Percentiles rank a stretch among this genome's conserved stretches.
These are phyloP conservation scores for Alternaria panax DNA, from an alignment of 2,329 filamentous ascomycete genomes.

Conservation along the genomic window DNA sequence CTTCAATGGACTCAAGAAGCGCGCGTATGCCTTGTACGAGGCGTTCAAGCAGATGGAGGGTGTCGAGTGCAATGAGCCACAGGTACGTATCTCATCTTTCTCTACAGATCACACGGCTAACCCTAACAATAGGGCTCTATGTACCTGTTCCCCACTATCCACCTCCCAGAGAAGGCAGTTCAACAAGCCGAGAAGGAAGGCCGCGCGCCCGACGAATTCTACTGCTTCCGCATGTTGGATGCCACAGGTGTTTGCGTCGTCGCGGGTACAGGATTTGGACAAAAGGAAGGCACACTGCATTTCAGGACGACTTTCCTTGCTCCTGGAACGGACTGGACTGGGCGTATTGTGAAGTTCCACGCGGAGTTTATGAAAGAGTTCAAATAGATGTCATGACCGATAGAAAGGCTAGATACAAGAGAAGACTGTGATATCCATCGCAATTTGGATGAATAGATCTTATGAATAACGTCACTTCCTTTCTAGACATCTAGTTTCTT, in stretches of 20 bases:
- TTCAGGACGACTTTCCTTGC: slow-evolving; percentile 97
- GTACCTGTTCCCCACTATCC: slow-evolving; percentile 98
- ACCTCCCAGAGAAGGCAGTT: slow-evolving; percentile 75
- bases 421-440: neutral
- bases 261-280: slow-evolving; percentile 90
- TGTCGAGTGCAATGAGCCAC: slow-evolving; percentile 85
- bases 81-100: slow-evolving; percentile 53
- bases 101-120: slow-evolving; percentile 8
- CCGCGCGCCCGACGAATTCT: slow-evolving; percentile 87
- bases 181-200: slow-evolving; percentile 77
- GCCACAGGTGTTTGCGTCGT: slow-evolving; percentile 95
- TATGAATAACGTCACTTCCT: neutral
- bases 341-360: slow-evolving; percentile 88
- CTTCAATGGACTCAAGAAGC: slow-evolving; percentile 76
- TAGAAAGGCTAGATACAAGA: too few relatives aligned
- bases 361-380: slow-evolving; percentile 88
- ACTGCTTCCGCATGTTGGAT: slow-evolving; percentile 88
- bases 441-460: neutral
- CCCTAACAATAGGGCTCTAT: slow-evolving; percentile 71
- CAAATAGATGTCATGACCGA: slow-evolving; percentile 34
- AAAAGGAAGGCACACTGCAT: slow-evolving; percentile 88
- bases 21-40: slow-evolving; percentile 84
- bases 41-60: slow-evolving; percentile 96
- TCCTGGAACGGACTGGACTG: slow-evolving; percentile 94
- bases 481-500: neutral